Evolutionary conservation across 148 eudicot species (phyloP).

Genomic region (Limonium bicolor): DNA sequence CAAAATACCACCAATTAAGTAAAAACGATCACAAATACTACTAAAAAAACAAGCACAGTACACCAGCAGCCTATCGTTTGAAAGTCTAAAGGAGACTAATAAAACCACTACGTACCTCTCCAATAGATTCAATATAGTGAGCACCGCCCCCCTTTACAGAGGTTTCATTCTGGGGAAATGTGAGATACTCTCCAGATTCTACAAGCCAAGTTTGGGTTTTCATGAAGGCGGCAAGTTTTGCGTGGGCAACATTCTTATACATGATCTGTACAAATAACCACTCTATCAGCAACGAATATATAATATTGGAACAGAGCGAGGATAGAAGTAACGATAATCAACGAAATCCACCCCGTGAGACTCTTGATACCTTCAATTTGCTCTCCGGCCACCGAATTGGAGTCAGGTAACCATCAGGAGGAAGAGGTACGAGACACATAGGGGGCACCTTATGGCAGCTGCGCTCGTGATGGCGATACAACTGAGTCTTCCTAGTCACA

Average conservation of each 20-base stretch:
- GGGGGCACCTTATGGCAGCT: slow-evolving; percentile 61
- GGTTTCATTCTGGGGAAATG: slow-evolving; percentile 67
- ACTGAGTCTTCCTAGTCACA: slow-evolving; percentile 31
- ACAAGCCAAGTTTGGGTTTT: slow-evolving; percentile 54
- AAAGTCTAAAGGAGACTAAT: background rate
- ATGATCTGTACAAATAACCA: slow-evolving; percentile 39
- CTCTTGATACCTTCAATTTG: slow-evolving; percentile 46
- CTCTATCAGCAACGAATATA: slow-evolving; percentile 7
- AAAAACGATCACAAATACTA: too few relatives aligned
- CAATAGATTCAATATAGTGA: slow-evolving; percentile 72
- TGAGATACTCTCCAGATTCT: slow-evolving; percentile 61
- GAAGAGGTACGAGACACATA: slow-evolving; percentile 94
- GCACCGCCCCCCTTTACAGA: slow-evolving; percentile 48
- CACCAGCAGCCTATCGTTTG: too few relatives aligned
- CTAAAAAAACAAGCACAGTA: too few relatives aligned
- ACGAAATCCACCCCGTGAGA: background rate
- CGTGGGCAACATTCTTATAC: slow-evolving; percentile 88
- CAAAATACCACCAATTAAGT: too few relatives aligned
- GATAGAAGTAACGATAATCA: background rate
- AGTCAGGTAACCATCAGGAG: slow-evolving; percentile 61
- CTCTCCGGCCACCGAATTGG: slow-evolving; percentile 85
- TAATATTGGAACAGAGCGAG: background rate
- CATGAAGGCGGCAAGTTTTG: slow-evolving; percentile 61
- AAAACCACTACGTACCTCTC: slow-evolving; percentile 72
- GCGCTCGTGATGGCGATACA: slow-evolving; percentile 73